Percentiles rank a stretch among this genome's conserved stretches.
phyloP scores from a whole-genome alignment of 2,329 filamentous ascomycete species.

The Penicillium sp. region DNA sequence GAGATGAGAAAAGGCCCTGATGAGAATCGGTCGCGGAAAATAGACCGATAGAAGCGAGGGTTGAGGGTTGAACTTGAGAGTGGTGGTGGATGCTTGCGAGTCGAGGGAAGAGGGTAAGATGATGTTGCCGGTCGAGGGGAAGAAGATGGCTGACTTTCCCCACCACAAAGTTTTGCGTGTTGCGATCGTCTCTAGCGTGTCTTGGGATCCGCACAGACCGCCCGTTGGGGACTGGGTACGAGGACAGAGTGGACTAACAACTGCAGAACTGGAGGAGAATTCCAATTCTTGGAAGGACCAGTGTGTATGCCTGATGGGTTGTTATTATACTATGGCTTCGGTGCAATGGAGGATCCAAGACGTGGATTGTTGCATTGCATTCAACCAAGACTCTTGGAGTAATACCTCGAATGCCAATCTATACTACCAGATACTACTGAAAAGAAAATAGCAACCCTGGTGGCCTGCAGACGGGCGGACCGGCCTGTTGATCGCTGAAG shows the following conservation, averaged over 20 bases:
- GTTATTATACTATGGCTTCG: too few species aligned
- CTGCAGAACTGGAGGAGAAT: too few species aligned
- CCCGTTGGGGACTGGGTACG: not conserved
- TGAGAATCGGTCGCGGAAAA: not conserved
- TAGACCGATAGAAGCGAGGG: slow-evolving; percentile 2
- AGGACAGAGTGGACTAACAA: too few species aligned
- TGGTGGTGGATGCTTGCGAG: not conserved
- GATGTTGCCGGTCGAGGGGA: slow-evolving; percentile 24
- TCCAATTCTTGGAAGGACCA: too few species aligned
- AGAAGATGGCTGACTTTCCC: slow-evolving; percentile 31
- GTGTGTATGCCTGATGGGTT: too few species aligned
- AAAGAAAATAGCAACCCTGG: not conserved
- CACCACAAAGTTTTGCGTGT: slow-evolving; percentile 33
- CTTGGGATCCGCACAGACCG: slow-evolving; percentile 25
- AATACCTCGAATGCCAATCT: not conserved
- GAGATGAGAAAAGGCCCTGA: not conserved
- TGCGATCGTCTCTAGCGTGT: slow-evolving; percentile 31
- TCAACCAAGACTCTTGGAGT: not conserved
- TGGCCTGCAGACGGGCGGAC: not conserved
- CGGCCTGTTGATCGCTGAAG: slow-evolving; percentile 16
- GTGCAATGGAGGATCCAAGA: too few species aligned
- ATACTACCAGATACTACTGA: not conserved
- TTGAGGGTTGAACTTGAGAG: not conserved
- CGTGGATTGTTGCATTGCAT: too few species aligned
- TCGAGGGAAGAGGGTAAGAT: slow-evolving; percentile 11